A percentile compares a stretch with the other conserved stretches of the same genome.
phyloP scores from a whole-genome alignment of 2,329 filamentous ascomycete genomes.

The Hortaea sp. region DNA sequence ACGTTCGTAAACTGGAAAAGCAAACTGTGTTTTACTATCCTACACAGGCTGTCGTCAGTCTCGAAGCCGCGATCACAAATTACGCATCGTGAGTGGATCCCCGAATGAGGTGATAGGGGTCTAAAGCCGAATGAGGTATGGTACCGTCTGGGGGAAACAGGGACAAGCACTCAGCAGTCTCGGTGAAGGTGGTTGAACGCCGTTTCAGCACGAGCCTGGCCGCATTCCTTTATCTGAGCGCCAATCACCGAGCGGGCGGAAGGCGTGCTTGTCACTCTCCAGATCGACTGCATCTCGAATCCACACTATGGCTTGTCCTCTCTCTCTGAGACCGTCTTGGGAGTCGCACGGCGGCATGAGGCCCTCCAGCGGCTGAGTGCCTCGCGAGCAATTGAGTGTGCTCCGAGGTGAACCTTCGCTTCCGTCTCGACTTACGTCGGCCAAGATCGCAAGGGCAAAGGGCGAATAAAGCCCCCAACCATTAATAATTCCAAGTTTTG shows the following conservation, averaged over 20 bases:
- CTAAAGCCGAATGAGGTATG: neutral
- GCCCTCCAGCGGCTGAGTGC: too few species aligned
- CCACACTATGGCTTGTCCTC: too few species aligned
- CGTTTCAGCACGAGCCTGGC: neutral
- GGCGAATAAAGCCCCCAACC: too few species aligned
- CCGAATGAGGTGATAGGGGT: neutral
- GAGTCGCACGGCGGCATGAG: too few species aligned
- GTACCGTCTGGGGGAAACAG: neutral
- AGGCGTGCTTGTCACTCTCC: neutral
- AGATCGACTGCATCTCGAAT: neutral
- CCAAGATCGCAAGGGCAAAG: too few species aligned
- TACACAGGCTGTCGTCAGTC: neutral
- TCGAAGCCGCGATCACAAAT: neutral
- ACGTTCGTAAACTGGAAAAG: neutral
- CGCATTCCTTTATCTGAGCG: neutral
- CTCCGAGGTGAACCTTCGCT: too few species aligned
- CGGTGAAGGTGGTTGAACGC: neutral
- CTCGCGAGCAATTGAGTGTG: too few species aligned
- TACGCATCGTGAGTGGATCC: neutral
- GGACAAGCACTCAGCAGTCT: neutral
- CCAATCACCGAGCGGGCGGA: neutral
- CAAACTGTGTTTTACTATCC: too few species aligned
- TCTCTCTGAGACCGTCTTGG: too few species aligned
- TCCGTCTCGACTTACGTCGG: too few species aligned
- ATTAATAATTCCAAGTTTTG: too few species aligned